A percentile compares a stretch with the other conserved stretches of the same genome.
Evolutionary conservation across 805 yeast genomes (phyloP).

Genomic region (Yarrowia sp.): DNA sequence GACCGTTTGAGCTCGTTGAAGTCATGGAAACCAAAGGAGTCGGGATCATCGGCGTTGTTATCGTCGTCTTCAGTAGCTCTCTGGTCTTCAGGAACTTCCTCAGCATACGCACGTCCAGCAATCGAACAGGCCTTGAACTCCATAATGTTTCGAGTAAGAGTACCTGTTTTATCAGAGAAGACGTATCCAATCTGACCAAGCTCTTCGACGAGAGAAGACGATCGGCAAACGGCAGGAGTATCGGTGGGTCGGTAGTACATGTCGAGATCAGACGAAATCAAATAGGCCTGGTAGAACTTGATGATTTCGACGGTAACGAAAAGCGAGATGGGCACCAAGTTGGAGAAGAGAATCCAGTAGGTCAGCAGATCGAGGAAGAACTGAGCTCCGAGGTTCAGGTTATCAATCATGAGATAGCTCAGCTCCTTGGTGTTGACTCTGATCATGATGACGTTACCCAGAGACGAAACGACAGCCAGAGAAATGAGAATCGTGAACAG

Average conservation of each 20-base stretch:
- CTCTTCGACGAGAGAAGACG: conserved; percentile 95
- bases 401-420: conserved; percentile 70
- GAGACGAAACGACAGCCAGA: conserved; percentile 77
- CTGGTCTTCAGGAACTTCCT: conserved; percentile 89
- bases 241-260: conserved; percentile 87
- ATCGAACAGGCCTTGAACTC: conserved; percentile 93
- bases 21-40: conserved; percentile 67
- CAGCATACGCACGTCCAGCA: conserved; percentile 89
- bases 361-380: conserved; percentile 90
- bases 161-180: conserved; percentile 97
- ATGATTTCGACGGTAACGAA: conserved; percentile 96
- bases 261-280: conserved; percentile 94
- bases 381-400: conserved; percentile 68
- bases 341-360: conserved; percentile 95
- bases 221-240: conserved; percentile 93
- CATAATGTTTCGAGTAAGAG: conserved; percentile 94
- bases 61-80: conserved; percentile 77
- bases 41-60: conserved; percentile 55
- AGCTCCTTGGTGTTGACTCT: conserved; percentile 60
- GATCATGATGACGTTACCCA: conserved; percentile 84
- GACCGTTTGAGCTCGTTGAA: conserved; percentile 66
- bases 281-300: conserved; percentile 91
- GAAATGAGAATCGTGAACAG: conserved; percentile 79
- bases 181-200: conserved; percentile 96
- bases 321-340: conserved; percentile 94